Evolutionary conservation across 768 basidiomycete species (phyloP).

Genomic region (Dacryopinax primogenitus): DNA sequence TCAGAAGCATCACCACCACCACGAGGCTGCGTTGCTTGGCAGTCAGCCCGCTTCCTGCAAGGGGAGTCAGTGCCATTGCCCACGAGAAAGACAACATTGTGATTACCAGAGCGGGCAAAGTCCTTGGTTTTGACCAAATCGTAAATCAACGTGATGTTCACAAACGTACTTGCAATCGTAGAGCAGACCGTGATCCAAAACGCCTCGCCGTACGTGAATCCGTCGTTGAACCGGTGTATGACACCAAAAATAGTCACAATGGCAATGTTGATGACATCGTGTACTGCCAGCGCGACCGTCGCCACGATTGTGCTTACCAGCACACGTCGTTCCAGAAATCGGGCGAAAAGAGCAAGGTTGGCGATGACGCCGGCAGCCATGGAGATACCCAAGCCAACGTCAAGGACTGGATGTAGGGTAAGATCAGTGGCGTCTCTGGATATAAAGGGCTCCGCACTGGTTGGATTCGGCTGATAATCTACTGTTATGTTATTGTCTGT

Average conservation of each 20-base stretch:
- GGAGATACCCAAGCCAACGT: constrained; percentile 50
- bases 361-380: constrained; percentile 56
- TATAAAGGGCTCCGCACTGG: constrained; percentile 14
- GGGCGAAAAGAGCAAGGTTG: constrained; percentile 49
- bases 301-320: constrained; percentile 49
- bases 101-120: constrained; percentile 50
- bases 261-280: constrained; percentile 59
- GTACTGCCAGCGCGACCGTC: constrained; percentile 51
- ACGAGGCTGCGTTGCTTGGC: constrained; percentile 64
- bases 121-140: constrained; percentile 49
- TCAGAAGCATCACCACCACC: constrained; percentile 60
- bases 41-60: constrained; percentile 62
- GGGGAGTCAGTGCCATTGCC: neutral
- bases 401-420: constrained; percentile 31
- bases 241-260: constrained; percentile 51
- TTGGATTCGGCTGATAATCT: constrained; percentile 41
- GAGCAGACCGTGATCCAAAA: constrained; percentile 73
- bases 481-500: constrained; percentile 37
- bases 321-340: constrained; percentile 61
- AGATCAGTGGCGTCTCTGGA: neutral
- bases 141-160: constrained; percentile 52
- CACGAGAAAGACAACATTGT: neutral
- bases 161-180: constrained; percentile 49
- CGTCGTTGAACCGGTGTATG: constrained; percentile 45
- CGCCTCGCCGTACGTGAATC: constrained; percentile 51